A percentile compares a stretch with the other conserved stretches of the same genome.
Conservation (phyloP, 257 asterid species). For the Solanum pinnatisectum region DNA sequence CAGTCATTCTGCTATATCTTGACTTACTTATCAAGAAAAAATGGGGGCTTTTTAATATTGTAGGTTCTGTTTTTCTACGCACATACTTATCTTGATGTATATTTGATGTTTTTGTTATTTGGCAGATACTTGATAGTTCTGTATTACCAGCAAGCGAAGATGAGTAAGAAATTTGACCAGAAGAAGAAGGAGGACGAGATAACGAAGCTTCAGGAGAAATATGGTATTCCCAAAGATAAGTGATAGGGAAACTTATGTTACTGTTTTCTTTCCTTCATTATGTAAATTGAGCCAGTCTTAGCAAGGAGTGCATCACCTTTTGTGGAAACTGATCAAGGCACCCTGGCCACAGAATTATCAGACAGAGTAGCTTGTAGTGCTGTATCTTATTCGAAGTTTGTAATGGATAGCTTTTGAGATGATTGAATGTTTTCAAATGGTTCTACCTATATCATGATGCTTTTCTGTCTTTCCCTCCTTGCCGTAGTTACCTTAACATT, state of each 20-base stretch:
- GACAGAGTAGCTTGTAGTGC: neutral
- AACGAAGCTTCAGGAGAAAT: slow-evolving; percentile 76
- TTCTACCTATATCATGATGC: neutral
- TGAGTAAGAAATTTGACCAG: slow-evolving; percentile 90
- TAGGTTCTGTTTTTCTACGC: neutral
- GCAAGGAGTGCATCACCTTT: neutral
- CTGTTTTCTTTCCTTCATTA: neutral
- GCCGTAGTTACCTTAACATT: neutral
- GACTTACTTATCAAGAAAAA: neutral
- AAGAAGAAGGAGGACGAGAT: slow-evolving; percentile 91
- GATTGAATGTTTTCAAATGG: neutral
- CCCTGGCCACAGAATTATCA: neutral
- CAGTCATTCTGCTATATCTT: neutral
- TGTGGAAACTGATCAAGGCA: neutral
- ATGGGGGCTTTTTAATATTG: neutral
- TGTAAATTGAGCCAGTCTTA: neutral
- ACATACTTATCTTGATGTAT: neutral
- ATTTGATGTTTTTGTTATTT: neutral
- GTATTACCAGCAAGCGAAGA: slow-evolving; percentile 92
- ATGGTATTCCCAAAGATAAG: slow-evolving; percentile 67
- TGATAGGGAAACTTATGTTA: neutral
- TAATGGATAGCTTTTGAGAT: neutral
- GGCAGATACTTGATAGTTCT: slow-evolving; percentile 53
- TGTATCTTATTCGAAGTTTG: neutral
- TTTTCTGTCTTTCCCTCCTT: neutral